Percentiles rank a stretch among this genome's conserved stretches.
These are phyloP conservation scores for Petrea volubilis DNA, from an alignment of 257 asterid species.

Conservation along the genomic window DNA sequence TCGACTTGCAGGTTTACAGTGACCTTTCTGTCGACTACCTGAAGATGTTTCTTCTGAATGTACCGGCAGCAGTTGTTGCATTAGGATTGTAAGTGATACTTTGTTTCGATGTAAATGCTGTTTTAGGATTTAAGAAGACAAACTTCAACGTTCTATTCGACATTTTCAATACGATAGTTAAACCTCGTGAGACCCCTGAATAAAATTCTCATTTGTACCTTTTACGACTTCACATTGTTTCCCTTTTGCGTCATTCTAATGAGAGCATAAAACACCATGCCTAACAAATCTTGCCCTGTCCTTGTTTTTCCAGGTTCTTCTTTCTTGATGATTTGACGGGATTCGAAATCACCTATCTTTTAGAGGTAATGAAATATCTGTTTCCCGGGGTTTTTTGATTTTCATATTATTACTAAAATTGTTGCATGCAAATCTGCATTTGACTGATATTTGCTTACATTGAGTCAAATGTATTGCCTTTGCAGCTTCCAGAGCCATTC, in stretches of 20 bases:
- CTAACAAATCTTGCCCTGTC: conserved; percentile 16
- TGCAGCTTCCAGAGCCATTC: conserved; percentile 99
- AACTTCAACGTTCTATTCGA: background rate
- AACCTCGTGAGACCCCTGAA: background rate
- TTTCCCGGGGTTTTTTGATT: background rate
- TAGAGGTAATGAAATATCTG: conserved; percentile 60
- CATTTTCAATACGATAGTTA: background rate
- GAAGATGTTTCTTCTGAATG: conserved; percentile 87
- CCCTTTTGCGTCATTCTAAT: background rate
- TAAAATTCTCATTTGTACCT: background rate
- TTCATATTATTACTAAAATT: background rate
- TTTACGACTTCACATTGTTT: background rate
- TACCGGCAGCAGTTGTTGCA: conserved; percentile 91
- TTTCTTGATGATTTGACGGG: conserved; percentile 97
- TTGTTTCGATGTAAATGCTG: background rate
- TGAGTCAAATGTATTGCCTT: background rate
- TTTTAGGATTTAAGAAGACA: background rate
- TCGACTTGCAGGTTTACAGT: conserved; percentile 74
- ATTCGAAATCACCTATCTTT: conserved; percentile 83
- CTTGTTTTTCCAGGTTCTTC: conserved; percentile 61
- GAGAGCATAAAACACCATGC: background rate
- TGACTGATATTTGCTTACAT: background rate
- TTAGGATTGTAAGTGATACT: conserved; percentile 77
- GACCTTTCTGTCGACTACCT: conserved; percentile 92
- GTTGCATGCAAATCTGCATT: background rate